Evolutionary conservation across 169 alveolate genomes (phyloP), one percentile per base, ranked within the genome.

Genomic region (Eimeria brunetti): DNA sequence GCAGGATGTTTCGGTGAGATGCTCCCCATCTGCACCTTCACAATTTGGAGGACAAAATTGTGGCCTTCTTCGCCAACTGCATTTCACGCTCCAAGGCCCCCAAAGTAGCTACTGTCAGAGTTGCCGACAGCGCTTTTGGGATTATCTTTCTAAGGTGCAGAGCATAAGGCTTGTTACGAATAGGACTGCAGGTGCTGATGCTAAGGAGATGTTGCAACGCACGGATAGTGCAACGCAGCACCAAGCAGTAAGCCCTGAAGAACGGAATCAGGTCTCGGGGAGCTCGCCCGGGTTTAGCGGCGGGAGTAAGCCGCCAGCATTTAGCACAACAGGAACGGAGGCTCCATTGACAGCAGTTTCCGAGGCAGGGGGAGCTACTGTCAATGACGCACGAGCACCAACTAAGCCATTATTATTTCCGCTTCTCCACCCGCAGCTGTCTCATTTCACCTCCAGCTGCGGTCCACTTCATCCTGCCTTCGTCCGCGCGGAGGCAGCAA

Each of bases 381-480:
- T 24, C 56, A 30, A 46, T 30, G 67, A 22, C 56, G 18, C 53
- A 41, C 56, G 49, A 22, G 56, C 88, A 76, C 58, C 60, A 5
- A 60, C 64, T 56, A 49, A 60, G 91, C 67, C 75, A 38, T 22
- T 83, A 44, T 71, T 88, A 33, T 92, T 92, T 36, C 95, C 95
- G 1, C 56, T 51, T 8, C 89, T 86, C 41, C 91, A 92, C 38
- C 92, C 95, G 1, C 95, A 92, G 88, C 76, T 81, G 36, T 92
- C 95, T 2, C 95, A 81, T n/a, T 92, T 92, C 49, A 75, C 86
- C 92, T 14, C 93, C 20, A 88, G 91, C 38, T 92, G 95, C 27
- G 95, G 95, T 33, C 92, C 92, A 27, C 91, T 92, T 4, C 95
- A 92, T 49, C 95, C 95, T 2, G 92, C 89, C 8, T 92, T 86